A percentile compares a stretch with the other conserved stretches of the same genome.
Conservation (phyloP, 257 asterid species). For the Nicotiana obtusifolia region DNA sequence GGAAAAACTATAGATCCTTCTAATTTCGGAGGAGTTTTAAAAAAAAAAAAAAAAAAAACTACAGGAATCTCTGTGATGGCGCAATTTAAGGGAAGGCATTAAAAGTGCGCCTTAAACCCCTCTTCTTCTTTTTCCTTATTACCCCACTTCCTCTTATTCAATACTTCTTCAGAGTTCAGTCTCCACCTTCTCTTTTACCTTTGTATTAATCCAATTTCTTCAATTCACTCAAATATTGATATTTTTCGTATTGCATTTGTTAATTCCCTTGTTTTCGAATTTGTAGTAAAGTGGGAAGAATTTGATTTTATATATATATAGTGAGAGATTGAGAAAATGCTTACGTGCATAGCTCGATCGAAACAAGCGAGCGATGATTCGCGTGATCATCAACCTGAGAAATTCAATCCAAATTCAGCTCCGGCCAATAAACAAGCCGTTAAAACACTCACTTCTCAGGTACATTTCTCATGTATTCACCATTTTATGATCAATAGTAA, state of each 20-base stretch:
- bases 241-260: not conserved
- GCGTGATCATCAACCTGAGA: constrained; percentile 35
- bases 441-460: constrained; percentile 76
- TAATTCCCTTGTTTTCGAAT: not conserved
- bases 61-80: constrained; percentile 32
- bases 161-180: not conserved
- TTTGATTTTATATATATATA: not conserved
- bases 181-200: not conserved
- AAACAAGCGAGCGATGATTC: constrained; percentile 57
- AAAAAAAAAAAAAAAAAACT: too few relatives aligned
- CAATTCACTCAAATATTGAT: not conserved
- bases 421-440: constrained; percentile 49
- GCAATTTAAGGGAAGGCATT: constrained; percentile 39
- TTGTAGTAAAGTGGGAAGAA: not conserved
- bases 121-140: not conserved
- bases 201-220: not conserved
- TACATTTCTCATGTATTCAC: constrained; percentile 10
- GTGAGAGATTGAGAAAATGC: constrained; percentile 34
- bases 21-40: too few relatives aligned
- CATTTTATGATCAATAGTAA: too few relatives aligned
- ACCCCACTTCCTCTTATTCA: not conserved
- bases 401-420: constrained; percentile 27
- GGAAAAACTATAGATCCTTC: too few relatives aligned
- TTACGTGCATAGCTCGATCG: constrained; percentile 90
- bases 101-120: constrained; percentile 15